These are phyloP conservation scores for Basidiobolus heterosporus DNA, from an alignment of 371 early-diverging fungal species.

Conservation along the genomic window DNA sequence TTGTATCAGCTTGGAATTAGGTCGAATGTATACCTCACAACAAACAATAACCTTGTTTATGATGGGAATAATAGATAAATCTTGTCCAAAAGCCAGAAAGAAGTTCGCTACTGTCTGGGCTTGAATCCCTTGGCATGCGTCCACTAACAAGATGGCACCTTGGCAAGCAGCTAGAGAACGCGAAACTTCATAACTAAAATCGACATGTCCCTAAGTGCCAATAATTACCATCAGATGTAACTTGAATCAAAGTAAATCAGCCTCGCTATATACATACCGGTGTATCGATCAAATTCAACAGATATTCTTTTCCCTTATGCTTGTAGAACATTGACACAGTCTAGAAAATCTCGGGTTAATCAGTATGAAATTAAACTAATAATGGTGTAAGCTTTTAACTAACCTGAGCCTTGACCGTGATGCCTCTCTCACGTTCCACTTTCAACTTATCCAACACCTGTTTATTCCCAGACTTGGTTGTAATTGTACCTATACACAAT, in stretches of 20 bases:
- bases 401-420: slow-evolving; percentile 93
- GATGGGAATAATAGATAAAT: slow-evolving; percentile 73
- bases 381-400: neutral
- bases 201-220: slow-evolving; percentile 44
- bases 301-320: slow-evolving; percentile 49
- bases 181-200: slow-evolving; percentile 85
- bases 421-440: slow-evolving; percentile 89
- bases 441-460: slow-evolving; percentile 89
- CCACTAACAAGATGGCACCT: slow-evolving; percentile 78
- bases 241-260: neutral
- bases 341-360: slow-evolving; percentile 15
- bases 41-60: slow-evolving; percentile 58
- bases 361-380: slow-evolving; percentile 1
- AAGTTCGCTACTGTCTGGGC: slow-evolving; percentile 94
- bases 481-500: slow-evolving; percentile 13
- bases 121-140: slow-evolving; percentile 81
- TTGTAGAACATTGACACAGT: slow-evolving; percentile 76
- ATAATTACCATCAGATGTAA: neutral
- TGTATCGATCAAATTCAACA: slow-evolving; percentile 79
- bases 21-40: too few relatives aligned
- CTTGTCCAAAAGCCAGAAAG: slow-evolving; percentile 79
- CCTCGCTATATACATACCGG: slow-evolving; percentile 46
- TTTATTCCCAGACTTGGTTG: slow-evolving; percentile 67
- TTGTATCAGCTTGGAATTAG: neutral
- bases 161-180: slow-evolving; percentile 77